Evolutionary conservation across 148 eudicot genomes (phyloP).

Genomic region (Polygonum maritimum): DNA sequence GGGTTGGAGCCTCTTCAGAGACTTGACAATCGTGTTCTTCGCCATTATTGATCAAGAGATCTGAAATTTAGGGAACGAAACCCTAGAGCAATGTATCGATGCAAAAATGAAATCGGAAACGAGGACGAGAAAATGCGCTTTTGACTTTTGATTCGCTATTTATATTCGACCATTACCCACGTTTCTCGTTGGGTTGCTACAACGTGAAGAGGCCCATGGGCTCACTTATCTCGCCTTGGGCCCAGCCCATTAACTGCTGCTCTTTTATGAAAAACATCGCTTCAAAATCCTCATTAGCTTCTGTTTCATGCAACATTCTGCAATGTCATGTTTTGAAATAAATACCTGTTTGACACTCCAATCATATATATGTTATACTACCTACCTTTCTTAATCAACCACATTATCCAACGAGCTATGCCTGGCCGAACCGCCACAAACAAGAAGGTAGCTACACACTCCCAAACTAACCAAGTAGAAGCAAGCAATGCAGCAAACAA

Average conservation of each 20-base stretch:
- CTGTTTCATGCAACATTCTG: too few relatives aligned
- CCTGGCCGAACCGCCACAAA: too few relatives aligned
- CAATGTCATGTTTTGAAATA: too few relatives aligned
- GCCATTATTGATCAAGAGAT: not conserved
- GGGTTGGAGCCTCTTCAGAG: conserved; percentile 29
- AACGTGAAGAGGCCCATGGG: not conserved
- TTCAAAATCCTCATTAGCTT: too few relatives aligned
- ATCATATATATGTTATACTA: too few relatives aligned
- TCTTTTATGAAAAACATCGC: too few relatives aligned
- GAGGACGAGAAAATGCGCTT: not conserved
- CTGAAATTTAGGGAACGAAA: not conserved
- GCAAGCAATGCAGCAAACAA: not conserved
- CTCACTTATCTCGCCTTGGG: not conserved
- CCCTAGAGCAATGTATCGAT: conserved; percentile 1
- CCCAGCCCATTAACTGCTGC: not conserved
- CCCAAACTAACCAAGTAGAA: not conserved
- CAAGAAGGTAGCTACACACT: too few relatives aligned
- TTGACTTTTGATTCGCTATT: not conserved
- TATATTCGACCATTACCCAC: too few relatives aligned
- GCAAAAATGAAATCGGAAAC: not conserved
- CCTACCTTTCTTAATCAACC: too few relatives aligned
- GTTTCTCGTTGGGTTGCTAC: too few relatives aligned
- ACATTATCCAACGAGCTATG: too few relatives aligned
- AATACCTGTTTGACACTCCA: too few relatives aligned
- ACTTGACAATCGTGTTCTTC: conserved; percentile 24